Evolutionary conservation across 768 basidiomycete species (phyloP).

Genomic region (Phaeolepiota aurea): DNA sequence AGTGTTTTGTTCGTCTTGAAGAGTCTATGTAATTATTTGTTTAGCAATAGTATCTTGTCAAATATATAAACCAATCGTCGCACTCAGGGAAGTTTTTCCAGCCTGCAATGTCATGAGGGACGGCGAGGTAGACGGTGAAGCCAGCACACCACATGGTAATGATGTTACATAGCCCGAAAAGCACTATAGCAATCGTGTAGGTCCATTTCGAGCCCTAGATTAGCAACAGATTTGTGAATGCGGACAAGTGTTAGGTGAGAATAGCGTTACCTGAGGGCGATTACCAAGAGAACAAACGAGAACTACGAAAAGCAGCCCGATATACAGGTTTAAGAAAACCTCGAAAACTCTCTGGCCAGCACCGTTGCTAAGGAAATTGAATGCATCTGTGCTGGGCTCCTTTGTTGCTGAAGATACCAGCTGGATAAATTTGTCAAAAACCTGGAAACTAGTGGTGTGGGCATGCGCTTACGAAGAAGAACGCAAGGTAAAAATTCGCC

Average conservation of each 20-base stretch:
- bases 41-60: not conserved
- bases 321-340: conserved; percentile 75
- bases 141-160: conserved; percentile 86
- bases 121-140: conserved; percentile 82
- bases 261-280: conserved; percentile 54
- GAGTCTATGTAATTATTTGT: conserved; percentile 28
- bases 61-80: conserved; percentile 18
- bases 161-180: conserved; percentile 72
- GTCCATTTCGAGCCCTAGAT: conserved; percentile 82
- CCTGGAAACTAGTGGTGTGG: conserved; percentile 10
- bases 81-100: conserved; percentile 73
- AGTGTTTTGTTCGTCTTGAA: conserved; percentile 60
- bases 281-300: conserved; percentile 88
- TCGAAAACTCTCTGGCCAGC: conserved; percentile 71
- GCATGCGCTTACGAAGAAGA: conserved; percentile 91
- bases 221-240: conserved; percentile 6
- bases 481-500: conserved; percentile 90
- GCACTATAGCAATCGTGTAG: conserved; percentile 65
- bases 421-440: conserved; percentile 28
- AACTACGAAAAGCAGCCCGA: conserved; percentile 75
- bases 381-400: conserved; percentile 50
- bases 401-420: conserved; percentile 75
- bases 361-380: conserved; percentile 70
- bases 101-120: conserved; percentile 63
- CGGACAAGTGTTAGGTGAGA: conserved; percentile 1